phyloP scores from a whole-genome alignment of 1,139 yeast species.

The Saccharomyces pastorianus region DNA sequence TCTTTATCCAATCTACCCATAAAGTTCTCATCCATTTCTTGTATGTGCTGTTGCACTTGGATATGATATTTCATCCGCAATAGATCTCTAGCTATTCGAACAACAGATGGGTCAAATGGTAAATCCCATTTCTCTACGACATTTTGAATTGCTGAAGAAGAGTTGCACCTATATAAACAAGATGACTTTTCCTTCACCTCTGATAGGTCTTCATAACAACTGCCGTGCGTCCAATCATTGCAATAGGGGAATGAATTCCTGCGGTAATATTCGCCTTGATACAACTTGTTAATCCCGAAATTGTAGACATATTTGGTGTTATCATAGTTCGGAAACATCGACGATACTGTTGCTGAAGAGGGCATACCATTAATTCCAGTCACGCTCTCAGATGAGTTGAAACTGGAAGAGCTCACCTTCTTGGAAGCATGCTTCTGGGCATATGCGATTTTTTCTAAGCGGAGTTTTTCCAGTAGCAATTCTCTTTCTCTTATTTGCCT shows the following conservation, averaged over 20 bases:
- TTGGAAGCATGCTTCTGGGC: not conserved
- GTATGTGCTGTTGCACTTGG: conserved; percentile 6
- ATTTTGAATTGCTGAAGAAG: conserved; percentile 42
- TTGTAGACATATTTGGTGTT: conserved; percentile 14
- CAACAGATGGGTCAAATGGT: conserved; percentile 31
- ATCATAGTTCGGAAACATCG: conserved; percentile 27
- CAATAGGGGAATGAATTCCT: conserved; percentile 20
- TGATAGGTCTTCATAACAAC: conserved; percentile 1
- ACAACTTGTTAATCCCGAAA: conserved; percentile 16
- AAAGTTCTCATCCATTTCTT: conserved; percentile 10
- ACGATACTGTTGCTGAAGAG: conserved; percentile 20
- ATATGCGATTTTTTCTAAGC: conserved; percentile 6
- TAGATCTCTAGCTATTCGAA: conserved; percentile 28
- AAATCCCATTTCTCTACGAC: conserved; percentile 31
- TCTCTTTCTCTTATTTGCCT: conserved; percentile 23
- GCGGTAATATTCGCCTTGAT: conserved; percentile 19
- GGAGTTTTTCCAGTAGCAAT: conserved; percentile 9
- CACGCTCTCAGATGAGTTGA: not conserved
- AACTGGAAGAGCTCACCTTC: not conserved
- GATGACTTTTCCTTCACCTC: not conserved
- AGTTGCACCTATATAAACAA: conserved; percentile 27
- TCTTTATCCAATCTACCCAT: conserved; percentile 6
- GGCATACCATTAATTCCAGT: not conserved
- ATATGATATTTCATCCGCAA: conserved; percentile 6
- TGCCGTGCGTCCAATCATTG: conserved; percentile 6